phyloP scores from a whole-genome alignment of 169 alveolate genomes.

The Toxoplasma gondii region DNA sequence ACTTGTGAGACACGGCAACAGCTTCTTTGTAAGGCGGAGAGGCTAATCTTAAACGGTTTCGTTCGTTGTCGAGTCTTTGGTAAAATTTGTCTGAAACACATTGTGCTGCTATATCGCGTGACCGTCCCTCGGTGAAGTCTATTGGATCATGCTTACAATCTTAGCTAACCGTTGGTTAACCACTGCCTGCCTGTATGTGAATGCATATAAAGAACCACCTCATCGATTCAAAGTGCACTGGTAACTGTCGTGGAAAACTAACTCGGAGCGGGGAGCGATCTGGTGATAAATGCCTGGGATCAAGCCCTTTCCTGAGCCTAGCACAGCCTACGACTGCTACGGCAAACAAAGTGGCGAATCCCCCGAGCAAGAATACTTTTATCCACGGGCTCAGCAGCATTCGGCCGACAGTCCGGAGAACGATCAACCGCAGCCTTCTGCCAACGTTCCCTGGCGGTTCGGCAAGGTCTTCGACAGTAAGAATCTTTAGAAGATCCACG shows the following conservation, averaged over 20 bases:
- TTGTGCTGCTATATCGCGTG: too few relatives aligned
- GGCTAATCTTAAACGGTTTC: too few relatives aligned
- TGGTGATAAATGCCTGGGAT: constrained; percentile 56
- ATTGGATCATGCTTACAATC: too few relatives aligned
- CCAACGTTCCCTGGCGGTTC: constrained; percentile 69
- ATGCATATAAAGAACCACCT: too few relatives aligned
- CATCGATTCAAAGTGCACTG: too few relatives aligned
- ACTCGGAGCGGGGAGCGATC: constrained; percentile 63
- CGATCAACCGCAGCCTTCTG: constrained; percentile 46
- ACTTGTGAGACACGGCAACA: too few relatives aligned
- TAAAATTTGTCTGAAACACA: too few relatives aligned
- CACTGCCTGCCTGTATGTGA: too few relatives aligned
- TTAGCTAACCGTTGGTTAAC: too few relatives aligned
- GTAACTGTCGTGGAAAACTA: neutral
- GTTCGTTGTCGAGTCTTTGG: too few relatives aligned
- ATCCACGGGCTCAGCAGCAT: constrained; percentile 57
- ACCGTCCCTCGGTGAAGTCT: too few relatives aligned
- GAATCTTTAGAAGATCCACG: constrained; percentile 56
- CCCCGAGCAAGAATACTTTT: constrained; percentile 49
- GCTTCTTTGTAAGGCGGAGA: too few relatives aligned
- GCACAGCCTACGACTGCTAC: constrained; percentile 45
- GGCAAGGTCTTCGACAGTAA: constrained; percentile 49
- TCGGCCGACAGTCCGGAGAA: constrained; percentile 60
- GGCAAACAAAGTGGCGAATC: constrained; percentile 37
- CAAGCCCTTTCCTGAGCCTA: constrained; percentile 51